A percentile compares a stretch with the other conserved stretches of the same genome.
phyloP scores from a whole-genome alignment of 2,329 filamentous ascomycete species.

The Eutypa lata region DNA sequence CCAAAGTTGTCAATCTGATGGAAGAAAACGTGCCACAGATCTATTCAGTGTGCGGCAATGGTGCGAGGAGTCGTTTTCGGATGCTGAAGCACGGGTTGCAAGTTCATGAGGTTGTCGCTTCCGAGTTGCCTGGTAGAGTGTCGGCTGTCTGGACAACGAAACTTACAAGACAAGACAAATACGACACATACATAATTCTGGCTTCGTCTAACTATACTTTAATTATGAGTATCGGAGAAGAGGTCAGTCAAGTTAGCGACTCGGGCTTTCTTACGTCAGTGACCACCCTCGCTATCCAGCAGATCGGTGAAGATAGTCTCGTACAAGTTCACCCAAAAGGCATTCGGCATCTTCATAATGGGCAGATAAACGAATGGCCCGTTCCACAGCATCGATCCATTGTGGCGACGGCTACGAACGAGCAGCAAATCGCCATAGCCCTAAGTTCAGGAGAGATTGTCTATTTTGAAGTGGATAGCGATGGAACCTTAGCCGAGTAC shows the following conservation, averaged over 20 bases:
- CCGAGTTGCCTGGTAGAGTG: conserved; percentile 82
- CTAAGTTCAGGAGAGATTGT: conserved; percentile 95
- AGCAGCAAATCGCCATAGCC: conserved; percentile 88
- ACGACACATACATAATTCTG: conserved; percentile 92
- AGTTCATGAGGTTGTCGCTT: conserved; percentile 94
- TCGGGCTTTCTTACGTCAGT: conserved; percentile 88
- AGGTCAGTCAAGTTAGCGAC: conserved; percentile 91
- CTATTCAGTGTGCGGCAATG: conserved; percentile 85
- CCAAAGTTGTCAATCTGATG: conserved; percentile 85
- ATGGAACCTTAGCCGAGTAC: conserved; percentile 88
- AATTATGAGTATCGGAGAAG: conserved; percentile 92
- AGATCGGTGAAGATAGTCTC: conserved; percentile 87
- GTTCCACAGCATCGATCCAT: conserved; percentile 92
- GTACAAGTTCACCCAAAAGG: conserved; percentile 96
- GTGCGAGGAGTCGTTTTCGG: conserved; percentile 84
- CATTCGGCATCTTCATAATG: conserved; percentile 80
- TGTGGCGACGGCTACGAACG: conserved; percentile 89
- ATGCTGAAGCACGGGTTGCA: conserved; percentile 90
- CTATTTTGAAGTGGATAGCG: conserved; percentile 95
- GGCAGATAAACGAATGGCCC: conserved; percentile 87
- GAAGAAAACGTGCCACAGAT: conserved; percentile 96
- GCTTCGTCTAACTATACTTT: conserved; percentile 88
- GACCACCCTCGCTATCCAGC: conserved; percentile 86
- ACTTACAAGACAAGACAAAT: conserved; percentile 74
- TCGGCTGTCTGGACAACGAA: conserved; percentile 96